A percentile compares a stretch with the other conserved stretches of the same genome.
These are phyloP conservation scores for Gonapodya sp. DNA, from an alignment of 192 early-diverging fungal species.

Conservation along the genomic window DNA sequence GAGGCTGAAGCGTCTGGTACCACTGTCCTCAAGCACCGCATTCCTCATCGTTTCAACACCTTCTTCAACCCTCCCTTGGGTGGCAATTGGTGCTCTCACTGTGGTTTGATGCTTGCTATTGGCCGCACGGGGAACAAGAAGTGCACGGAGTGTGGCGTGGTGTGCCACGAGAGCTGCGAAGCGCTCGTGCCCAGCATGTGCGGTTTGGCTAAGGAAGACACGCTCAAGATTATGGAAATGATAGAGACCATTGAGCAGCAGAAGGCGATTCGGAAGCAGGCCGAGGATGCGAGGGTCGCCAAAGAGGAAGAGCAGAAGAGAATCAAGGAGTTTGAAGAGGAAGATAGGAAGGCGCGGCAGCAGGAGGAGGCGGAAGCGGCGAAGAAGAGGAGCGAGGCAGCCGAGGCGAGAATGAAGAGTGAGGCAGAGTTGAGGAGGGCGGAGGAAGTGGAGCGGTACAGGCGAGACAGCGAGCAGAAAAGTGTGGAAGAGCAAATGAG, in stretches of 20 bases:
- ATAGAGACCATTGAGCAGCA: constrained; percentile 52
- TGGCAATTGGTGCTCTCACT: constrained; percentile 95
- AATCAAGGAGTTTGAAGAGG: background rate
- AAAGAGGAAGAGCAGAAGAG: background rate
- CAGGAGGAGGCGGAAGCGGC: background rate
- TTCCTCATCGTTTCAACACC: constrained; percentile 91
- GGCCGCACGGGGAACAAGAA: constrained; percentile 53
- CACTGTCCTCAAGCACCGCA: constrained; percentile 73
- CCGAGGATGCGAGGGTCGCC: background rate
- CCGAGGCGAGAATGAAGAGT: background rate
- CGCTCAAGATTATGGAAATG: constrained; percentile 75
- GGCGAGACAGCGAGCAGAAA: background rate
- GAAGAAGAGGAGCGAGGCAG: background rate
- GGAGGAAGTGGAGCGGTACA: background rate
- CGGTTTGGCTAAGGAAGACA: constrained; percentile 77
- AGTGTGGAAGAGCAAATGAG: background rate
- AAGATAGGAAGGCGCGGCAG: background rate
- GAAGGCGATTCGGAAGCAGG: constrained; percentile 9
- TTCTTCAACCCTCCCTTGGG: constrained; percentile 57
- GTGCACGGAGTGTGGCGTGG: constrained; percentile 65
- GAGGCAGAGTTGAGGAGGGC: background rate
- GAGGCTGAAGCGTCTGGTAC: constrained; percentile 47
- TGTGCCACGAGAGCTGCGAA: constrained; percentile 76
- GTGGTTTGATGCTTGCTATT: constrained; percentile 89
- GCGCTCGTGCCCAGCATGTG: constrained; percentile 86